Conservation (phyloP, 768 basidiomycete species). For the Tulasnella sp. region DNA sequence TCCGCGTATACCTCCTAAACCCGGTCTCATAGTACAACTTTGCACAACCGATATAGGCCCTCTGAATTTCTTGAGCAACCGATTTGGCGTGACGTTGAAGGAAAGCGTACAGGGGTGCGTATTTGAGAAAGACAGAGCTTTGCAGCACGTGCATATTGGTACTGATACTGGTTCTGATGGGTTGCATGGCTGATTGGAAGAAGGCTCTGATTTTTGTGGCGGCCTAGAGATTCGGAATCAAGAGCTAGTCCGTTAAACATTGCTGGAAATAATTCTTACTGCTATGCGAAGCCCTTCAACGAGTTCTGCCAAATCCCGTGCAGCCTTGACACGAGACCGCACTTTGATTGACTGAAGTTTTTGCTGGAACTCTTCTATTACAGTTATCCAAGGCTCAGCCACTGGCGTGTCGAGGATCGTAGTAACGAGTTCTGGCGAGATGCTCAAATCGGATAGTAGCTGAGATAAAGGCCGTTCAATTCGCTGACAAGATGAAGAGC, state of each 20-base stretch:
- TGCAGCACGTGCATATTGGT: conserved; percentile 94
- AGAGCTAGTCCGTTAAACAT: not conserved
- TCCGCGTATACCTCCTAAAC: conserved; percentile 83
- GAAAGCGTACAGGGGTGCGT: conserved; percentile 76
- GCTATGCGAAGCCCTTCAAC: conserved; percentile 85
- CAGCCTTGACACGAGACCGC: conserved; percentile 80
- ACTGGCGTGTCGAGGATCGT: conserved; percentile 81
- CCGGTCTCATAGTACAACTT: conserved; percentile 95
- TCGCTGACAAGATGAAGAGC: conserved; percentile 48
- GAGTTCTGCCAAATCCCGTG: conserved; percentile 75
- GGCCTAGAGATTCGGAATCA: conserved; percentile 49
- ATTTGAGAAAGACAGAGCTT: conserved; percentile 79
- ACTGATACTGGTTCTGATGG: conserved; percentile 76
- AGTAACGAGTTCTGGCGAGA: conserved; percentile 73
- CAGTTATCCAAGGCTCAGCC: conserved; percentile 81
- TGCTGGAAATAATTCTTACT: conserved; percentile 48
- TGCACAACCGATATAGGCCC: conserved; percentile 77
- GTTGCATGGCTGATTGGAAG: conserved; percentile 77
- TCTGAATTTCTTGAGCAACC: conserved; percentile 82
- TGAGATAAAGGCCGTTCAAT: conserved; percentile 84
- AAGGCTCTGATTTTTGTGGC: conserved; percentile 84
- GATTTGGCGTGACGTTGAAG: conserved; percentile 74
- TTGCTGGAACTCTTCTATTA: conserved; percentile 75
- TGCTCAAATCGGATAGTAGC: conserved; percentile 72
- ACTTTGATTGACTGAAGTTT: conserved; percentile 64